Base-by-base conservation (phyloP, 768 basidiomycete species). In the Dendrothele bispora region DNA sequence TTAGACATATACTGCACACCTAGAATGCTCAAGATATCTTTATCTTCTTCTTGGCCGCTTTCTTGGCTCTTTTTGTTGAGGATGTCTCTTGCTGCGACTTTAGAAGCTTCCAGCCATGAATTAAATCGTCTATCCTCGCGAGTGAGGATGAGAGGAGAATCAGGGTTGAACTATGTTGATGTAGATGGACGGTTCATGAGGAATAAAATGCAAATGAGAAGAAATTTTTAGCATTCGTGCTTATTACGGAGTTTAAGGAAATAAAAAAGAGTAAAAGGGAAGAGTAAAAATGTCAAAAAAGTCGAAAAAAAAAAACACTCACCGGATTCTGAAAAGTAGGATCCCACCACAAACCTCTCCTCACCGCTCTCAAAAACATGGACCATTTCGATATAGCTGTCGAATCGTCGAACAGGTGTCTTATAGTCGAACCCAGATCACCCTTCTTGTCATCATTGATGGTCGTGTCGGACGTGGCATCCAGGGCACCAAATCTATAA, bases 401-500 rank as follows among this genome's bases (percentile, higher is more conserved):
- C 3, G n/a, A 38, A 15, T 37, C 45, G 26, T 21, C 36, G 35
- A 46, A 46, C 24, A 46, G n/a, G 44, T 32, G 22, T 36, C 38
- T 28, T 20, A 46, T 37, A 12, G 38, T 38, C 7, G 24, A 18
- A 20, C 22, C 22, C 15, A 46, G 26, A 22, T 46, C 45, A 28
- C 35, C 27, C 5, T 17, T 24, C 14, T 20, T 18, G n/a, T 50
- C 39, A 10, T 53, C 32, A 25, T n/a, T n/a, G n/a, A n/a, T n/a
- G n/a, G n/a, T n/a, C n/a, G n/a, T n/a, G n/a, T n/a, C n/a, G n/a
- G n/a, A n/a, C n/a, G n/a, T n/a, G n/a, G n/a, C n/a, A n/a, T n/a
- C n/a, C n/a, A 48, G 26, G 11, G 46, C 46, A 6, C 47, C 54
- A 12, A 68, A 68, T 27, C 53, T 54, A 22, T 67, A 43, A 29